Evolutionary conservation across 306 rosid species (phyloP).

Genomic region (Abrus pulchellus): DNA sequence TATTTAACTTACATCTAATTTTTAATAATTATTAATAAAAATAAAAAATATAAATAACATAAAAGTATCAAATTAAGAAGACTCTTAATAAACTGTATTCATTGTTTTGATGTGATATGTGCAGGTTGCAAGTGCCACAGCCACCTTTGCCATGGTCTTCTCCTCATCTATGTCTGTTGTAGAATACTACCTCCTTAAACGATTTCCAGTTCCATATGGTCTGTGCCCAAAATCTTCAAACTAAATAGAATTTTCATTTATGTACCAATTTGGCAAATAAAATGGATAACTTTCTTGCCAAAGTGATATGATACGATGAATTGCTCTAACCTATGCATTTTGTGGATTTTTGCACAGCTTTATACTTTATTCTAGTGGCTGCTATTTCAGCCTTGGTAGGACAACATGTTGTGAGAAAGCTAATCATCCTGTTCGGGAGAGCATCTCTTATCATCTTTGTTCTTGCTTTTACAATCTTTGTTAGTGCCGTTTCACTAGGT

Average conservation of each 20-base stretch:
- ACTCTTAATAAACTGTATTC: too few relatives aligned
- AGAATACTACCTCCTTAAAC: constrained; percentile 75
- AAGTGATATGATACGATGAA: not conserved
- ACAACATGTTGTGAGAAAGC: constrained; percentile 65
- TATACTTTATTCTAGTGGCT: constrained; percentile 67
- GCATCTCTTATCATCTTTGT: constrained; percentile 77
- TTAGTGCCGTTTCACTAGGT: constrained; percentile 75
- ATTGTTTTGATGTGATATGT: not conserved
- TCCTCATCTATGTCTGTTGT: constrained; percentile 88
- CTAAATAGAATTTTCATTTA: not conserved
- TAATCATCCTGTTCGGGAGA: constrained; percentile 61
- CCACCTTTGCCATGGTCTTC: constrained; percentile 81
- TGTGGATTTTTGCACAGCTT: constrained; percentile 57
- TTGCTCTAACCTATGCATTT: not conserved
- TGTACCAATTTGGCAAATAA: not conserved
- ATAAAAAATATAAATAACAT: too few relatives aligned
- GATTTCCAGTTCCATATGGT: constrained; percentile 88
- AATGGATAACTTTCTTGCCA: not conserved
- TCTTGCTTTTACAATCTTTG: constrained; percentile 62
- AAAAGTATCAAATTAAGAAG: too few relatives aligned
- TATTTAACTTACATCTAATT: too few relatives aligned
- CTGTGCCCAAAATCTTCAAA: not conserved
- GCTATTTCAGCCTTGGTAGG: constrained; percentile 64
- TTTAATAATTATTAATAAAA: too few relatives aligned
- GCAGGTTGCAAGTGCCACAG: constrained; percentile 84